These are phyloP conservation scores for Dillenia turbinata DNA, from an alignment of 164 flowering plant species.

Conservation along the genomic window DNA sequence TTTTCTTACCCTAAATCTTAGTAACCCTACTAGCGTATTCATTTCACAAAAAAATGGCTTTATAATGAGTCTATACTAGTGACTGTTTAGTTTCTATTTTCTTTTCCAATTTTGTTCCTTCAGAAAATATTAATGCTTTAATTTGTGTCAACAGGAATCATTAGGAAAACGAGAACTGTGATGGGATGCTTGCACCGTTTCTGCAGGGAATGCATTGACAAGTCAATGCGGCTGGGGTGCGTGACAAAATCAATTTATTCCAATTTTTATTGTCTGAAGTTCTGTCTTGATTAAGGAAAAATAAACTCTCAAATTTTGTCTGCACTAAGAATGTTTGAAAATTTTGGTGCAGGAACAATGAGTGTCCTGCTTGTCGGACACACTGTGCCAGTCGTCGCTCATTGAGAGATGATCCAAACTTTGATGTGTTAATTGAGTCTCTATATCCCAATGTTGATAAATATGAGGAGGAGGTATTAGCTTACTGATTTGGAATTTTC, in stretches of 20 bases:
- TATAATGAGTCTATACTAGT: no score
- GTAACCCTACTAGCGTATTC: no score
- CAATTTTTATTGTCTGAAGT: neutral
- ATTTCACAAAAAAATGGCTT: no score
- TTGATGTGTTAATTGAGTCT: constrained; percentile 30
- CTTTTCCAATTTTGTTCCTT: no score
- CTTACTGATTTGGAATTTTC: neutral
- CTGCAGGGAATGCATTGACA: constrained; percentile 98
- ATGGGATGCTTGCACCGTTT: constrained; percentile 99
- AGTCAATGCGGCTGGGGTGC: constrained; percentile 97
- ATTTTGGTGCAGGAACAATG: constrained; percentile 72
- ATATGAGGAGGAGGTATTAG: constrained; percentile 34
- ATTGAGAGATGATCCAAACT: constrained; percentile 93
- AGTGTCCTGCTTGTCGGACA: constrained; percentile 98
- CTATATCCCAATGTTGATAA: constrained; percentile 35
- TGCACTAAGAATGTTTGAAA: neutral
- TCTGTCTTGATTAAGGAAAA: no score
- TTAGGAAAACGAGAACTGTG: constrained; percentile 89
- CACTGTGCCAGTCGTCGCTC: constrained; percentile 99
- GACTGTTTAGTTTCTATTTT: no score
- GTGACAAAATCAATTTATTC: constrained; percentile 2
- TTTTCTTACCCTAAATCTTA: no score
- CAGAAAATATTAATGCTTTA: no score
- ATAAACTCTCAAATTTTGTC: no score
- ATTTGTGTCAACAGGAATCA: constrained; percentile 53